A percentile compares a stretch with the other conserved stretches of the same genome.
Evolutionary conservation across 2,329 filamentous ascomycete genomes (phyloP).

Genomic region (Pyrenochaeta sp.): DNA sequence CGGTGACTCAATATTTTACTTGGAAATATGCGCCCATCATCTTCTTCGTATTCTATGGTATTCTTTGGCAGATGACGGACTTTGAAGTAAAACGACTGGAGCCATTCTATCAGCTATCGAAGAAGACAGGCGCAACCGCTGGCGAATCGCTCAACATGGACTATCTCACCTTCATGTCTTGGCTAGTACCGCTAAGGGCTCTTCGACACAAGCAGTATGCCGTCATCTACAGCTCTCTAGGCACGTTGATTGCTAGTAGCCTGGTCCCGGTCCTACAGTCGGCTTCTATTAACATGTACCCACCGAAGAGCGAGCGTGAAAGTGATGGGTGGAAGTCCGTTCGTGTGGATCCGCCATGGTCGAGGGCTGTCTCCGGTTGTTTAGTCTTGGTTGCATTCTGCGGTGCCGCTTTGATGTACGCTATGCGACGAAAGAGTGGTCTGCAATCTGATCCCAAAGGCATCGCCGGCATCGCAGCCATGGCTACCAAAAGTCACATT

Average conservation of each 20-base stretch:
- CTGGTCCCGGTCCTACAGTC: slow-evolving; percentile 74
- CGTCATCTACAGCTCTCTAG: slow-evolving; percentile 71
- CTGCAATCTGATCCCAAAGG: slow-evolving; percentile 74
- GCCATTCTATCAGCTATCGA: slow-evolving; percentile 57
- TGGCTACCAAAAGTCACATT: slow-evolving; percentile 78
- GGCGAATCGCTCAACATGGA: slow-evolving; percentile 73
- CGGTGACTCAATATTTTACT: slow-evolving; percentile 43
- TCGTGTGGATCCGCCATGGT: slow-evolving; percentile 65
- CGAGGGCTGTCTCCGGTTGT: slow-evolving; percentile 66
- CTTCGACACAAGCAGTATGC: slow-evolving; percentile 71
- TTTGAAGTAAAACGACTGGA: slow-evolving; percentile 62
- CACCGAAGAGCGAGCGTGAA: slow-evolving; percentile 58
- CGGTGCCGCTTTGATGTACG: slow-evolving; percentile 66
- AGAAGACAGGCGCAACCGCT: slow-evolving; percentile 47
- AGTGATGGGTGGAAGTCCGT: slow-evolving; percentile 62
- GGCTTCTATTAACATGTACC: slow-evolving; percentile 66
- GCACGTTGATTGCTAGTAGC: slow-evolving; percentile 71
- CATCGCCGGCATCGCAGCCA: slow-evolving; percentile 76
- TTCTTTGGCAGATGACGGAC: slow-evolving; percentile 60
- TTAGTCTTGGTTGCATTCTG: slow-evolving; percentile 66
- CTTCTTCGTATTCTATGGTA: slow-evolving; percentile 58
- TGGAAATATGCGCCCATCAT: slow-evolving; percentile 56
- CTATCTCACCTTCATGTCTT: slow-evolving; percentile 74
- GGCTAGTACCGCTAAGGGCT: slow-evolving; percentile 70
- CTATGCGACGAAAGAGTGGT: slow-evolving; percentile 71